Conservation (phyloP, 192 early-diverging fungal species). For the Chytriomyces sp. region DNA sequence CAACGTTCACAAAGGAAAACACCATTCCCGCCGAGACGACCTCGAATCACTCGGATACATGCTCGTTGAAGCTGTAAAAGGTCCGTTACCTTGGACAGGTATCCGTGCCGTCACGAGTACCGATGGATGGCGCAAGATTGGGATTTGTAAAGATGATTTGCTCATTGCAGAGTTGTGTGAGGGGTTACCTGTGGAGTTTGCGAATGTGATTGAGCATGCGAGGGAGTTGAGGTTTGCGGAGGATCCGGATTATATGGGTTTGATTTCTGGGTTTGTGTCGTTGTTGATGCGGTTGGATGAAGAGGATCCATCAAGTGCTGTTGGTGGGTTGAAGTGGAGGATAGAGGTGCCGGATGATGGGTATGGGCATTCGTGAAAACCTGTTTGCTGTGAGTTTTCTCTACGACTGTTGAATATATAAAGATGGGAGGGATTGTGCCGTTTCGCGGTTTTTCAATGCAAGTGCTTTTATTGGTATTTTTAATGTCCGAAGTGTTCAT, state of each 20-base stretch:
- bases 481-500: no score
- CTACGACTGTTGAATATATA: not conserved
- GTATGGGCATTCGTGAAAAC: not conserved
- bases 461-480: no score
- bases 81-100: slow-evolving; percentile 48
- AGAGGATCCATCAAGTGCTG: not conserved
- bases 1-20: slow-evolving; percentile 51
- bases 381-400: not conserved
- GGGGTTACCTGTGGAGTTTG: slow-evolving; percentile 46
- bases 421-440: not conserved
- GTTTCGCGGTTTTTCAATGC: no score
- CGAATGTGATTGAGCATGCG: slow-evolving; percentile 44
- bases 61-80: slow-evolving; percentile 45
- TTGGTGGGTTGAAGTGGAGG: not conserved
- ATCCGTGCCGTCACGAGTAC: slow-evolving; percentile 40
- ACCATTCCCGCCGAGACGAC: slow-evolving; percentile 52
- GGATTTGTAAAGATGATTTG: slow-evolving; percentile 41
- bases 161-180: slow-evolving; percentile 34
- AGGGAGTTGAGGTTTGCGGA: slow-evolving; percentile 45
- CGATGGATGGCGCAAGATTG: slow-evolving; percentile 52
- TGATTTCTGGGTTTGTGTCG: slow-evolving; percentile 40
- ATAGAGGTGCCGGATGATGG: slow-evolving; percentile 1
- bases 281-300: slow-evolving; percentile 25
- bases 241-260: slow-evolving; percentile 44
- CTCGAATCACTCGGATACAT: slow-evolving; percentile 50